phyloP scores from a whole-genome alignment of 164 flowering plant species.

The Liriodendron chinense region DNA sequence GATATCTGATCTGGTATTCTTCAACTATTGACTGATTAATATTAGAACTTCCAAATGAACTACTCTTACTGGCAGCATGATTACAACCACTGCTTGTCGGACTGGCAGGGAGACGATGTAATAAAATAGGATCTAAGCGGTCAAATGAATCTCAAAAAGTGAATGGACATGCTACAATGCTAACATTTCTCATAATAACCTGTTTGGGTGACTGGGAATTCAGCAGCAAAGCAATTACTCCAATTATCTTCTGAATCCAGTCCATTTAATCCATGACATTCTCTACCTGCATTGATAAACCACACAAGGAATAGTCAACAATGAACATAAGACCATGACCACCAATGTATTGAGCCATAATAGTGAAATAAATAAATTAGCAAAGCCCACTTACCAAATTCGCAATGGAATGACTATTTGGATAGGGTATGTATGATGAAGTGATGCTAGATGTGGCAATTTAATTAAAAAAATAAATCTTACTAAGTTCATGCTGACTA shows the following conservation, averaged over 20 bases:
- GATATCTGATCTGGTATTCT: too few relatives aligned
- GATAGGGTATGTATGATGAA: not conserved
- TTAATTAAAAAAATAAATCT: not conserved
- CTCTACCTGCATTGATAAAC: conserved; percentile 72
- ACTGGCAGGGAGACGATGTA: conserved; percentile 36
- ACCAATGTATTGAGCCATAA: not conserved
- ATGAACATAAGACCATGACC: not conserved
- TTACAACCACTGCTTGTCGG: conserved; percentile 22
- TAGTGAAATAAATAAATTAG: not conserved
- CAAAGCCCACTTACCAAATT: not conserved
- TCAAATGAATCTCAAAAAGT: not conserved
- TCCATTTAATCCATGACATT: conserved; percentile 98
- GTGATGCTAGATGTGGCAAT: not conserved
- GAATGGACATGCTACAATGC: not conserved
- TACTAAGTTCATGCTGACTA: not conserved
- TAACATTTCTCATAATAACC: conserved; percentile 12
- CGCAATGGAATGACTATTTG: not conserved
- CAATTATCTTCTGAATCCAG: conserved; percentile 99
- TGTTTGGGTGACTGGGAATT: conserved; percentile 68
- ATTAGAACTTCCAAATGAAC: conserved; percentile 87
- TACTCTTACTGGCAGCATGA: conserved; percentile 41
- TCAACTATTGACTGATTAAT: conserved; percentile 51
- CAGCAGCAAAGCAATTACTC: conserved; percentile 93
- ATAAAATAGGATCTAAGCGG: not conserved
- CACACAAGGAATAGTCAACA: not conserved